Evolutionary conservation across 441 rosid species (phyloP).

Genomic region (Adansonia gregorii): DNA sequence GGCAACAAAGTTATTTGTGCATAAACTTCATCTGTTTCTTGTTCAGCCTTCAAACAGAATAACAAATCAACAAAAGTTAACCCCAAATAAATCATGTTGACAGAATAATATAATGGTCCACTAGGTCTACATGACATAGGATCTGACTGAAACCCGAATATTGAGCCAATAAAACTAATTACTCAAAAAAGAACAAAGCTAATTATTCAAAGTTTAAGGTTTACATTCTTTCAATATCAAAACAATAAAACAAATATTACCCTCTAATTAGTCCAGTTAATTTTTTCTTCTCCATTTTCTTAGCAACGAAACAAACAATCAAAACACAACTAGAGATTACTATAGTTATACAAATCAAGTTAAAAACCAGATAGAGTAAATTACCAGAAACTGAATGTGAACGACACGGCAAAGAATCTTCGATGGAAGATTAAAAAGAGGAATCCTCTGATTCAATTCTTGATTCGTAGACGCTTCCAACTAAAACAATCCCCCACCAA

Average conservation of each 20-base stretch:
- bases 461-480: conserved; percentile 72
- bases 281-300: conserved; percentile 13
- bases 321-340: neutral
- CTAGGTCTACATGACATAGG: neutral
- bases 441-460: conserved; percentile 56
- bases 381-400: conserved; percentile 60
- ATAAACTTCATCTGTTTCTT: conserved; percentile 77
- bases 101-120: conserved; percentile 16
- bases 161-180: neutral
- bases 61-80: conserved; percentile 20
- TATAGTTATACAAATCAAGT: neutral
- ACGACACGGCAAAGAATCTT: conserved; percentile 68
- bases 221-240: conserved; percentile 1
- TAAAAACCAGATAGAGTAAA: conserved; percentile 24
- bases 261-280: neutral
- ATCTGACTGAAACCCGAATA: neutral
- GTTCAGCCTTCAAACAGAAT: conserved; percentile 61
- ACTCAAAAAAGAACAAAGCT: neutral
- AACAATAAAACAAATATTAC: neutral
- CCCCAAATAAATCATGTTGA: conserved; percentile 19
- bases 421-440: conserved; percentile 53
- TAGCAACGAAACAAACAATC: conserved; percentile 21
- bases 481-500: conserved; percentile 36
- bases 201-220: neutral
- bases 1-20: conserved; percentile 72